Evolutionary conservation across 257 asterid genomes (phyloP).

Genomic region (Lavandula angustifolia): DNA sequence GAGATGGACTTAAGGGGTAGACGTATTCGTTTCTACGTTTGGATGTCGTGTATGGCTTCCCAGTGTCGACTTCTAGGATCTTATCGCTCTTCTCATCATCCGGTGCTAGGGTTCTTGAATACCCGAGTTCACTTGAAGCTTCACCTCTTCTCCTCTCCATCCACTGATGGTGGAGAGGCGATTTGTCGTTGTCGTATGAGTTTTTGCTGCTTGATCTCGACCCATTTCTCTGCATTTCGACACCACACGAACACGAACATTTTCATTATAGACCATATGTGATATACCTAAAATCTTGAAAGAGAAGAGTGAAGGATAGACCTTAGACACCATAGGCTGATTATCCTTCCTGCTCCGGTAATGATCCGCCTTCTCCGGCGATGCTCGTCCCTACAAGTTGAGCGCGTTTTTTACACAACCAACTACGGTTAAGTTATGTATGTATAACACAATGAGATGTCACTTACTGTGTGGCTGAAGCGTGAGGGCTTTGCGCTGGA

Average conservation of each 20-base stretch:
- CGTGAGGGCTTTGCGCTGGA: conserved; percentile 44
- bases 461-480: conserved; percentile 46
- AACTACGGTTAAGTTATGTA: too few relatives aligned
- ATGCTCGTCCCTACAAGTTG: conserved; percentile 50
- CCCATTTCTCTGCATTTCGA: conserved; percentile 47
- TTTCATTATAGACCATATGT: not conserved
- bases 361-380: conserved; percentile 66
- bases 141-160: conserved; percentile 24
- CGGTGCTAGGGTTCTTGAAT: conserved; percentile 25
- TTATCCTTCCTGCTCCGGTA: conserved; percentile 45
- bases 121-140: conserved; percentile 33
- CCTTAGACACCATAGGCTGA: conserved; percentile 46
- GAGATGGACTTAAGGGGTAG: conserved; percentile 41
- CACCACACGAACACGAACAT: not conserved
- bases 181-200: conserved; percentile 23
- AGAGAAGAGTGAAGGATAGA: conserved; percentile 15
- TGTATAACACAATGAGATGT: too few relatives aligned
- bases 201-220: conserved; percentile 39
- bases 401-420: not conserved
- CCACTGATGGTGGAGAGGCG: conserved; percentile 19
- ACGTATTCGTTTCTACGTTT: conserved; percentile 24
- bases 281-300: not conserved
- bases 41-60: conserved; percentile 36
- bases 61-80: conserved; percentile 55
- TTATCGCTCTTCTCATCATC: conserved; percentile 47